Evolutionary conservation across 1,284 basidiomycete genomes (phyloP), one percentile per base, ranked within the genome.

Genomic region (Ustilago xerochloae): DNA sequence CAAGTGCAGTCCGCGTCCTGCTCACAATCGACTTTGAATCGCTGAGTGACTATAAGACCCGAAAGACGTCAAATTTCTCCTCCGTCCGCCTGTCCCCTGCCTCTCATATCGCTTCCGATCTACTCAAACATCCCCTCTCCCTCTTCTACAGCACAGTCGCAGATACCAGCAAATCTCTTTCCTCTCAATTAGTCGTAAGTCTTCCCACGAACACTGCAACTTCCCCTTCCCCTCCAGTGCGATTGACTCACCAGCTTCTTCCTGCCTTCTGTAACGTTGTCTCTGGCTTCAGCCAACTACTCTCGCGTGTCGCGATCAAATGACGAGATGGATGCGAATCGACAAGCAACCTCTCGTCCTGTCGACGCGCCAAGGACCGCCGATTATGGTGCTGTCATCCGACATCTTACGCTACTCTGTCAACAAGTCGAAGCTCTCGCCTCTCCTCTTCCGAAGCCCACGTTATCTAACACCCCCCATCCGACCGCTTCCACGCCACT

Each of bases 341-440:
- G 36, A n/a, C 20, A 32, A 47, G 13, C 52, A 39, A 22, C n/a
- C 36, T 38, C 28, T 22, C 36, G 50, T 46, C 22, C 18, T 52
- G 39, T 18, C 39, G 49, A 43, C 20, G 9, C 24, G 20, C 29
- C 52, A 16, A n/a, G 47, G 12, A 4, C 26, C 15, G 24, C 39
- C 38, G 47, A 50, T 38, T 59, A 65, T 33, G 56, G 56, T 43
- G 51, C 63, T 30, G 39, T 65, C 50, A 47, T 65, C 29, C 59
- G 57, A 16, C 58, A 36, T 1, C 57, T 66, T 32, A 36, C 33
- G 0, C 5, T 29, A 29, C 15, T 61, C 15, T 52, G 58, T 45
- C 58, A 52, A 45, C 57, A 61, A 28, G 28, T 60, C 36, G 58
- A 66, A 6, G 43, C 43, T 22, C 56, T 66, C 36, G 29, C 48